Evolutionary conservation across 2,329 filamentous ascomycete species (phyloP).

Genomic region (Hypoxylon sp.): DNA sequence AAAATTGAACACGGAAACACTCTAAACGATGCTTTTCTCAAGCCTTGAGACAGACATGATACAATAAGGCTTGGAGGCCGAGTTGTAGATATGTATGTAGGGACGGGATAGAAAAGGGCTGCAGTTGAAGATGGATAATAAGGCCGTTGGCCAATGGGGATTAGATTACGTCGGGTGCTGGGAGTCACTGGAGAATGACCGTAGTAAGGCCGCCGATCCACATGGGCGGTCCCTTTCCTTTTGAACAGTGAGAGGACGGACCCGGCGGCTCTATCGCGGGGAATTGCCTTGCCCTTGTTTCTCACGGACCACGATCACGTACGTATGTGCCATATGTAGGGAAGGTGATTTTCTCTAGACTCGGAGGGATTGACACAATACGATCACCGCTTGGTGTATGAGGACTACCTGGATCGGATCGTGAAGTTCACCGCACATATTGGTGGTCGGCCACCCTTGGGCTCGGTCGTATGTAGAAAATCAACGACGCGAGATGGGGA

Average conservation of each 20-base stretch:
- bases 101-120: slow-evolving; percentile 23
- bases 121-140: slow-evolving; percentile 33
- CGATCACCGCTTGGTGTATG: slow-evolving; percentile 29
- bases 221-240: slow-evolving; percentile 46
- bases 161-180: slow-evolving; percentile 33
- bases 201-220: slow-evolving; percentile 53
- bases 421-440: slow-evolving; percentile 14
- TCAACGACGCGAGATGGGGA: slow-evolving; percentile 29
- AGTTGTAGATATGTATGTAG: slow-evolving; percentile 15
- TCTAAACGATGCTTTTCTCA: slow-evolving; percentile 6
- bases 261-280: slow-evolving; percentile 53
- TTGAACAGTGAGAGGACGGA: slow-evolving; percentile 33
- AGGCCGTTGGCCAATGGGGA: slow-evolving; percentile 36
- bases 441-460: slow-evolving; percentile 1
- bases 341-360: slow-evolving; percentile 28
- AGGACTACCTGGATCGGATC: slow-evolving; percentile 12
- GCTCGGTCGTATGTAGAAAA: slow-evolving; percentile 19
- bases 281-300: slow-evolving; percentile 48
- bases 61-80: slow-evolving; percentile 14
- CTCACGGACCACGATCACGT: slow-evolving; percentile 36
- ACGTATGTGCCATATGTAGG: slow-evolving; percentile 18
- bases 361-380: slow-evolving; percentile 28
- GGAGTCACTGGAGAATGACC: slow-evolving; percentile 48
- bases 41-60: slow-evolving; percentile 17
- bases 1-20: slow-evolving; percentile 15